phyloP scores from a whole-genome alignment of 441 rosid species.

The Gossypium laxum region DNA sequence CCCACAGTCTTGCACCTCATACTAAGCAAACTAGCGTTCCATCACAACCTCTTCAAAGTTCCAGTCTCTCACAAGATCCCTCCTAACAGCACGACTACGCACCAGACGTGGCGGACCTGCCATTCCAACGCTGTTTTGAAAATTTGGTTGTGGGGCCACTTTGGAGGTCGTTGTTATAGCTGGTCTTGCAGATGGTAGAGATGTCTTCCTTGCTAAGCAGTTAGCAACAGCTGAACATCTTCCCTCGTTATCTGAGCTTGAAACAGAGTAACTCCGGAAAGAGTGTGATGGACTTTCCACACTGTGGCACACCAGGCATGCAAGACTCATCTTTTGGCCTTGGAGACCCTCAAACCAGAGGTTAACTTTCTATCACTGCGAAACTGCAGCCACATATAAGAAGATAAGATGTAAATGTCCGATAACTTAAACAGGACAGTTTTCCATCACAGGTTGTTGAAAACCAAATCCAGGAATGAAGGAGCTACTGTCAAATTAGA shows the following conservation, averaged over 20 bases:
- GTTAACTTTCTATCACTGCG: not conserved
- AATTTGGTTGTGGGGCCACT: conserved; percentile 72
- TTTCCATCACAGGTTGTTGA: not conserved
- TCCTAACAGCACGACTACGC: conserved; percentile 72
- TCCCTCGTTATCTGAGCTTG: conserved; percentile 81
- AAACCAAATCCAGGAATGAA: not conserved
- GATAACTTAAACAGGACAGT: not conserved
- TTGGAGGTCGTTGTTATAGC: conserved; percentile 53
- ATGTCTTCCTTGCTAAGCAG: conserved; percentile 55
- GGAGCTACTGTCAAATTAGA: not conserved
- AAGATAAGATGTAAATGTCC: not conserved
- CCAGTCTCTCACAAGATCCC: conserved; percentile 91
- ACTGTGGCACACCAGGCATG: conserved; percentile 74
- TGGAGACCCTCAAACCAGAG: not conserved
- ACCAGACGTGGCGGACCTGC: conserved; percentile 64
- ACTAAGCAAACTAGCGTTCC: conserved; percentile 29
- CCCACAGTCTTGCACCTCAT: not conserved
- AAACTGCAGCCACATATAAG: not conserved
- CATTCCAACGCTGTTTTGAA: conserved; percentile 29
- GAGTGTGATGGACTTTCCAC: conserved; percentile 88
- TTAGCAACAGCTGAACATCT: conserved; percentile 60
- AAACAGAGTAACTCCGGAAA: conserved; percentile 75
- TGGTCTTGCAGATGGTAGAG: conserved; percentile 49
- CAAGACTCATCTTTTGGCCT: conserved; percentile 50
- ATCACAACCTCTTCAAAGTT: conserved; percentile 54